phyloP scores from a whole-genome alignment of 345 rosid genomes.

The Eutrema yunnanense region DNA sequence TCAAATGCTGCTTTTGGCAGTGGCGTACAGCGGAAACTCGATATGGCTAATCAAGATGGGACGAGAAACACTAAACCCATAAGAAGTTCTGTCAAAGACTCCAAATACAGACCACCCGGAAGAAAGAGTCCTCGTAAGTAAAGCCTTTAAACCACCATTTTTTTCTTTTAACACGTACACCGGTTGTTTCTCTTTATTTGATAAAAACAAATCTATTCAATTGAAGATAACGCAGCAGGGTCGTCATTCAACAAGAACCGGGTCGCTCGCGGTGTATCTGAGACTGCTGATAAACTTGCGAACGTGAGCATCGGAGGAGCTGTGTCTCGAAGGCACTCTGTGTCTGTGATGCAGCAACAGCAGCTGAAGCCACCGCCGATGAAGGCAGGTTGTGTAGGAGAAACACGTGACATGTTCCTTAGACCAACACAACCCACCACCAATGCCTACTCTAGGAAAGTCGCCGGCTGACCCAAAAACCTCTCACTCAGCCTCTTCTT shows the following conservation, averaged over 20 bases:
- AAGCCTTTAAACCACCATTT: not conserved
- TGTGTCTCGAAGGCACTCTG: slow-evolving; percentile 36
- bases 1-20: slow-evolving; percentile 45
- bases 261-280: slow-evolving; percentile 37
- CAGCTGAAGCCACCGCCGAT: slow-evolving; percentile 43
- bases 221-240: slow-evolving; percentile 20
- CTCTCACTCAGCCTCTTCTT: not conserved
- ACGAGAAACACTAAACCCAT: slow-evolving; percentile 39
- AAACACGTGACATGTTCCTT: slow-evolving; percentile 43
- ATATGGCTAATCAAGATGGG: slow-evolving; percentile 59
- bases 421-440: slow-evolving; percentile 47
- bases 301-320: slow-evolving; percentile 44
- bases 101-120: slow-evolving; percentile 69
- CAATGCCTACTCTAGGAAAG: slow-evolving; percentile 47
- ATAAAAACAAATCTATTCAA: not conserved
- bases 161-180: not conserved
- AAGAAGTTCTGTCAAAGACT: slow-evolving; percentile 41
- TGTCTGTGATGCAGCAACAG: slow-evolving; percentile 28
- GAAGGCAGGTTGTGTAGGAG: slow-evolving; percentile 66
- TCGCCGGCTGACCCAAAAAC: slow-evolving; percentile 39
- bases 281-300: slow-evolving; percentile 45
- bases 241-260: slow-evolving; percentile 37
- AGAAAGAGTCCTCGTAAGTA: slow-evolving; percentile 76
- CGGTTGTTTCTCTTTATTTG: not conserved
- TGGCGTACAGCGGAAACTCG: slow-evolving; percentile 69